phyloP scores from a whole-genome alignment of 805 yeast species.

The Myxozyma kluyveri region DNA sequence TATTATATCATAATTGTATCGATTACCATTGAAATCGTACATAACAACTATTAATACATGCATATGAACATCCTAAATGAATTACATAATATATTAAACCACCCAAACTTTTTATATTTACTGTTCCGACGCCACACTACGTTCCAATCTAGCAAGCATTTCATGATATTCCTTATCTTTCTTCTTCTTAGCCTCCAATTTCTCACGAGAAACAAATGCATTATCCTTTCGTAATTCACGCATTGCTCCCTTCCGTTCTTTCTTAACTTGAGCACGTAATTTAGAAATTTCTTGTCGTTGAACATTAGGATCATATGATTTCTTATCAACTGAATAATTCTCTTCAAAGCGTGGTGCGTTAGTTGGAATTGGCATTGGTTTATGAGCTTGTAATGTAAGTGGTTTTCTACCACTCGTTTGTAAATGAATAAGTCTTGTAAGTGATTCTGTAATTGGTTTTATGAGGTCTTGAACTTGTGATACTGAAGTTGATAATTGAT shows the following conservation, averaged over 20 bases:
- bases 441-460: slow-evolving; percentile 34
- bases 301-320: slow-evolving; percentile 80
- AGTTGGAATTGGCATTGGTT: slow-evolving; percentile 78
- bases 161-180: slow-evolving; percentile 77
- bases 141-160: slow-evolving; percentile 82
- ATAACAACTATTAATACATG: background rate
- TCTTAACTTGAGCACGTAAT: slow-evolving; percentile 80
- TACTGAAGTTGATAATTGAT: slow-evolving; percentile 6
- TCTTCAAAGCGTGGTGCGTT: slow-evolving; percentile 91
- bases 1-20: background rate
- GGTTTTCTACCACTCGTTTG: slow-evolving; percentile 50
- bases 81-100: background rate
- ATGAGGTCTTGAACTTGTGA: slow-evolving; percentile 3
- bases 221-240: slow-evolving; percentile 89
- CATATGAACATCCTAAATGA: background rate
- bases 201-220: slow-evolving; percentile 81
- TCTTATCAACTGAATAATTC: slow-evolving; percentile 92
- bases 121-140: slow-evolving; percentile 80
- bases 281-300: slow-evolving; percentile 80
- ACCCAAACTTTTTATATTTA: slow-evolving; percentile 44
- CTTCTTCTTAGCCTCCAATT: slow-evolving; percentile 70
- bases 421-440: slow-evolving; percentile 47
- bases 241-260: slow-evolving; percentile 82
- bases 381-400: slow-evolving; percentile 75
- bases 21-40: background rate